Evolutionary conservation across 768 basidiomycete genomes (phyloP), one percentile per base, ranked within the genome.

Genomic region (Auriculariales sp.): DNA sequence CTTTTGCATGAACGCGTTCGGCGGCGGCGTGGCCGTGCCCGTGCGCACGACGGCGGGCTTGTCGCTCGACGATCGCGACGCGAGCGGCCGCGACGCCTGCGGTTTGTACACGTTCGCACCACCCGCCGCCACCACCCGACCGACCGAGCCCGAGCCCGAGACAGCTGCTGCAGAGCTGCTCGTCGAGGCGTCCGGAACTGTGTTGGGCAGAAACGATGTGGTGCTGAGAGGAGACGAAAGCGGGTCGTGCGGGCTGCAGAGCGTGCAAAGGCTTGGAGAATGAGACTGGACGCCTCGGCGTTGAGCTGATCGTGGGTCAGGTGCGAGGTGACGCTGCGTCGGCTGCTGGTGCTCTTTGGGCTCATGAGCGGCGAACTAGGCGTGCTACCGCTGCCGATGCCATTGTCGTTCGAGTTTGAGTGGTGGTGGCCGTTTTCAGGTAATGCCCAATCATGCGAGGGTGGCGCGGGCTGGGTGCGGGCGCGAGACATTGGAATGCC

Each of bases 1-100:
- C 64, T 71, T 74, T 55, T 75, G 78, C 49, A 75, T 69, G 58
- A 83, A 82, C 0, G 79, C 74, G 31, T 72, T 72, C 24, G 33
- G 33, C 15, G 45, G 34, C 4, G 50, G 49, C 10, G 66, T 60
- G 12, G 58, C 31, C 15, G 52, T 55, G 55, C 63, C 68, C 58
- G 59, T 51, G 7, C 61, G 52, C 9, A 62, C 54, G 22, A 74
- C 72, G 1, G 68, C 59, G 4, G 70, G 59, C 47, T 67, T 64
- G 46, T 62, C 50, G 10, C n/a, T n/a, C n/a, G 35, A n/a, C 15
- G 35, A n/a, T 6, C 35, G n/a, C 15, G n/a, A 22, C n/a, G 35
- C 15, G 39, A 44, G 58, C 54, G 31, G 53, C 60, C 19, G 58
- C 54, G 49, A 57, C 64, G 61, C 47, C 64, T 56, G 52, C 67